Conservation (phyloP, 2,329 filamentous ascomycete genomes). For the Teratosphaeria pseudoeucalypti region DNA sequence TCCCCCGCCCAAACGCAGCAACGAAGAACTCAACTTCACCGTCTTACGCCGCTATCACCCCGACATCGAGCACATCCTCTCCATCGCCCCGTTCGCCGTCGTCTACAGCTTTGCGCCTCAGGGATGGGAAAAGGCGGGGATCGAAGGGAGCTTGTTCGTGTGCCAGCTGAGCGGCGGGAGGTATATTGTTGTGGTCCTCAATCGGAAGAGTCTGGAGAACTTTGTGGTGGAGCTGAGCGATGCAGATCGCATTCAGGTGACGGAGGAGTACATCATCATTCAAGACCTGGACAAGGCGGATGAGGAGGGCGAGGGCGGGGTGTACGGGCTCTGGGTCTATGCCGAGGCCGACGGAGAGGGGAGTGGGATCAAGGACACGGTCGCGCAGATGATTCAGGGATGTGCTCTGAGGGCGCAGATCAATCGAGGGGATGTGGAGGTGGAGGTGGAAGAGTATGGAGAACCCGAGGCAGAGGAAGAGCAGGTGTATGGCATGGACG, state of each 20-base stretch:
- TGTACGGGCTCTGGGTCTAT: slow-evolving; percentile 56
- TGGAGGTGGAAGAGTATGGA: background rate
- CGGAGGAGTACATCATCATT: slow-evolving; percentile 51
- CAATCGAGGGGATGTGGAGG: background rate
- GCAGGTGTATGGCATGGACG: slow-evolving; percentile 4
- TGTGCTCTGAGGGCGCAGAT: slow-evolving; percentile 42
- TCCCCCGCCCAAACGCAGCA: slow-evolving; percentile 50
- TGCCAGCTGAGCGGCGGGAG: slow-evolving; percentile 48
- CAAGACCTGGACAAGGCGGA: slow-evolving; percentile 31
- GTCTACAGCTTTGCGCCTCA: slow-evolving; percentile 68
- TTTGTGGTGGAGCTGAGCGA: slow-evolving; percentile 34
- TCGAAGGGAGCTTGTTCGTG: slow-evolving; percentile 84
- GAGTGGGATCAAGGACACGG: slow-evolving; percentile 32
- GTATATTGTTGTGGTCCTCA: slow-evolving; percentile 37
- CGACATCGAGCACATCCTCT: slow-evolving; percentile 60
- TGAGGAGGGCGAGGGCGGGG: slow-evolving; percentile 24
- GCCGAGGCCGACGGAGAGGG: slow-evolving; percentile 45
- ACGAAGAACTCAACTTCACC: slow-evolving; percentile 76
- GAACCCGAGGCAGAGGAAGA: slow-evolving; percentile 1
- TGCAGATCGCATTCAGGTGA: slow-evolving; percentile 36
- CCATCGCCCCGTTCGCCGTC: slow-evolving; percentile 74
- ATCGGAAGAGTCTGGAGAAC: slow-evolving; percentile 39
- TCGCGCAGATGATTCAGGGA: slow-evolving; percentile 45
- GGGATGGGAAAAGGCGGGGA: slow-evolving; percentile 73
- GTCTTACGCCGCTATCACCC: slow-evolving; percentile 70